Conservation (phyloP, 352 stramenopile genomes). For the Peronospora tabacina region DNA sequence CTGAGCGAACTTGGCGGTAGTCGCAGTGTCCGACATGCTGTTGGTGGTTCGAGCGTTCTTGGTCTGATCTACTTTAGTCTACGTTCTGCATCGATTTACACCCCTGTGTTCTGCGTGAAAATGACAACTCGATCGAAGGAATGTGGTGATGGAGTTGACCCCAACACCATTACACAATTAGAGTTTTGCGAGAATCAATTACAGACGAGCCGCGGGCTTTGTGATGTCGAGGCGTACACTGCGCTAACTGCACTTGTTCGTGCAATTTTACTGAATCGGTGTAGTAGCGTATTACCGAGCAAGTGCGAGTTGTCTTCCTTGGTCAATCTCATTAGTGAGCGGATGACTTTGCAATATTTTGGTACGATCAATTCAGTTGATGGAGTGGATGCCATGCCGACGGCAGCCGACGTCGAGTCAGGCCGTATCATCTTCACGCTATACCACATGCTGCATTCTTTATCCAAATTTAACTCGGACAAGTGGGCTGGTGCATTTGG, state of each 20-base stretch:
- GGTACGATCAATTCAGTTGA: constrained; percentile 4
- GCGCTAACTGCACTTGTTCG: constrained; percentile 26
- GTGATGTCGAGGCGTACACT: constrained; percentile 27
- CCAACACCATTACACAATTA: constrained; percentile 11
- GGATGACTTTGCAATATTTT: constrained; percentile 26
- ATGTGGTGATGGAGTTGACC: not conserved
- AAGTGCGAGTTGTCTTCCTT: constrained; percentile 16
- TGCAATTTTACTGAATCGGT: constrained; percentile 20
- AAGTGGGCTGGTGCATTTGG: constrained; percentile 21
- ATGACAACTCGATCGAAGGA: constrained; percentile 10
- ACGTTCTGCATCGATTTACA: constrained; percentile 10
- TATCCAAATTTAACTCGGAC: constrained; percentile 13
- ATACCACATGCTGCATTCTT: constrained; percentile 18
- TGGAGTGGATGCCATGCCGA: constrained; percentile 4
- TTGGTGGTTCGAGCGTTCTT: constrained; percentile 5
- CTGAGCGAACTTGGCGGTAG: constrained; percentile 3
- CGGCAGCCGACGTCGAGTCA: constrained; percentile 12
- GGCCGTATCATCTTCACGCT: constrained; percentile 21
- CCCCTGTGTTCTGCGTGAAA: constrained; percentile 26
- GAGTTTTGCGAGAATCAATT: constrained; percentile 17
- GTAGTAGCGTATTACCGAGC: constrained; percentile 10
- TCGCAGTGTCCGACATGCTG: constrained; percentile 6
- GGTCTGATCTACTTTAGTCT: constrained; percentile 28
- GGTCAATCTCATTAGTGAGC: constrained; percentile 28
- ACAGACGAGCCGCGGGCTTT: constrained; percentile 8